Conservation (phyloP, 768 basidiomycete species). For the Suillus placidus region DNA sequence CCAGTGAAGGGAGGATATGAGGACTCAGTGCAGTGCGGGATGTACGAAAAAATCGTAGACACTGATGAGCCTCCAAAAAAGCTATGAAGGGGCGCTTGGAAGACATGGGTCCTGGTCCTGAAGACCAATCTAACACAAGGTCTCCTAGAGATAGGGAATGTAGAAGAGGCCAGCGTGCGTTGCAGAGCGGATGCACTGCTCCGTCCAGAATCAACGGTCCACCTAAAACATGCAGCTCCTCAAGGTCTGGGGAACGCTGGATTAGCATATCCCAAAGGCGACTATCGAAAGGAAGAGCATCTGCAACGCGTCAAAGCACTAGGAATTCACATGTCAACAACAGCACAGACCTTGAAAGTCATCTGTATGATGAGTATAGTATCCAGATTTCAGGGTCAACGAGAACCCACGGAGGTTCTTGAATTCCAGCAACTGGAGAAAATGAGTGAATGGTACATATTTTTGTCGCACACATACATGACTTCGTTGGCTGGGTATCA, state of each 20-base stretch:
- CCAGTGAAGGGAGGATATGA: slow-evolving; percentile 52
- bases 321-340: no score
- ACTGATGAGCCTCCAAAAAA: slow-evolving; percentile 69
- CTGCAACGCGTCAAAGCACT: slow-evolving; percentile 19
- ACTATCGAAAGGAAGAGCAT: slow-evolving; percentile 23
- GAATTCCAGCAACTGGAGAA: slow-evolving; percentile 67
- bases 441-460: slow-evolving; percentile 8
- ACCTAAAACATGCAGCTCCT: slow-evolving; percentile 55
- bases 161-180: slow-evolving; percentile 69
- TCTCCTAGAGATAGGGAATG: slow-evolving; percentile 65
- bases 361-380: slow-evolving; percentile 62
- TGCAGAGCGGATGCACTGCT: slow-evolving; percentile 52
- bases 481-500: slow-evolving; percentile 59
- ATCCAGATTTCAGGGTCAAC: slow-evolving; percentile 59
- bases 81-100: slow-evolving; percentile 61
- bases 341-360: slow-evolving; percentile 54
- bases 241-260: slow-evolving; percentile 61
- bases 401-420: slow-evolving; percentile 62
- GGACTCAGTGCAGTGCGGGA: slow-evolving; percentile 59
- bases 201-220: slow-evolving; percentile 42
- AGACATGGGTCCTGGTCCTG: slow-evolving; percentile 36
- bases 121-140: slow-evolving; percentile 58
- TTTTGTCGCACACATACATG: slow-evolving; percentile 48
- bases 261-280: slow-evolving; percentile 74
- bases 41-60: slow-evolving; percentile 50